Base-by-base conservation (phyloP, 768 basidiomycete species). In the Erythrobasidium yunnanense region DNA sequence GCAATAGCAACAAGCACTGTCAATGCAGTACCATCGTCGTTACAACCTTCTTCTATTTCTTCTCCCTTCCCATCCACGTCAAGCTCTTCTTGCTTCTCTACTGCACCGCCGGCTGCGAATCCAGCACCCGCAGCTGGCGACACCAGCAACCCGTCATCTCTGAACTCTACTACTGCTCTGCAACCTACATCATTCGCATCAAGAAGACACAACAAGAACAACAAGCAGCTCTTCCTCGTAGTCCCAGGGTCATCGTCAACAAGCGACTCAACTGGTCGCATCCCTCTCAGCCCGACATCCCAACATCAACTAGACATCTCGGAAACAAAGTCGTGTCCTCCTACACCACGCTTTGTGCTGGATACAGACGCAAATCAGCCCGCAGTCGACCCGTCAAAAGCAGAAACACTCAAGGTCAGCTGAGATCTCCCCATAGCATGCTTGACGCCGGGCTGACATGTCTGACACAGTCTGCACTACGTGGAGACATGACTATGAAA, bases 211-310 rank as follows among this genome's bases (percentile, higher is more conserved):
- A n/a, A n/a, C 23, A 66, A 70, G 13, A 72, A 72, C 65, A 70
- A 70, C 55, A 73, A 73, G 57, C 53, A 65, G 7, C 69, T 73
- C n/a, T 72, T 70, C 18, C 71, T 73, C 35, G 56, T 68, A 47
- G 73, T 73, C 4, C 71, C 72, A 27, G 47, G 6, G 20, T 55
- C 7, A 53, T 69, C 50, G 11, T 70, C 70, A 0, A 69, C 71
- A 1, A 23, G 65, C 5, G 58, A 49, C 0, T 66, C 69, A 0
- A 49, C 65, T 17, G 57, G 35, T 35, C 55, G 55, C 23, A 25
- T 53, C 29, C 49, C 25, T 8, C 33, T 34, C 30, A 55, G 33
- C 54, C 23, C 34, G 29, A 18, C 52, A 13, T 45, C 22, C 47
- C 18, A 2, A 42, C 58, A n/a, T 22, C 32, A 15, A 15, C 66